These are phyloP conservation scores for Eucalyptus tenuipes DNA, from an alignment of 345 rosid species.

Conservation along the genomic window DNA sequence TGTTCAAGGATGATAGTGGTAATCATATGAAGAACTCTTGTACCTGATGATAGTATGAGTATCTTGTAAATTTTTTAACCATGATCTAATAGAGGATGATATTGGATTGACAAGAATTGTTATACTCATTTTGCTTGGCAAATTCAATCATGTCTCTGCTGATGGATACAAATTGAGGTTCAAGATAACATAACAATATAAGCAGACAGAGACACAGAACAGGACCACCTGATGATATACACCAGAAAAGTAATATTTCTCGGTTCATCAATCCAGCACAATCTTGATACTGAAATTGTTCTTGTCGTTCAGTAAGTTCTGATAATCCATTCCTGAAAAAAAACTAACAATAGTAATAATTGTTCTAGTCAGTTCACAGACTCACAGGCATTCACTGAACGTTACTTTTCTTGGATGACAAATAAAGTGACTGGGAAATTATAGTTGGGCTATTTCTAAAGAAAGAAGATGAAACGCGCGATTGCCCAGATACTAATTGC, in stretches of 20 bases:
- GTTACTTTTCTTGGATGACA: neutral
- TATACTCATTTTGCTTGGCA: neutral
- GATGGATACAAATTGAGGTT: neutral
- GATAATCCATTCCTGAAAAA: neutral
- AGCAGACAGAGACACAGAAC: neutral
- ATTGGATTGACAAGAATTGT: neutral
- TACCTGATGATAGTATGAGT: neutral
- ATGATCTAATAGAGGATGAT: neutral
- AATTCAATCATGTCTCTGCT: neutral
- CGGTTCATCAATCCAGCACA: neutral
- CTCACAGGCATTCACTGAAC: neutral
- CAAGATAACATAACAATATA: neutral
- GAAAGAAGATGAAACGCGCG: no score
- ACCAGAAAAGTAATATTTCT: neutral
- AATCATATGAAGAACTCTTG: neutral
- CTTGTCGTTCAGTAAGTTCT: neutral
- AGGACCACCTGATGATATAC: neutral
- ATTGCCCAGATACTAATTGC: no score
- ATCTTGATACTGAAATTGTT: neutral
- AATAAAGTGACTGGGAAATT: neutral
- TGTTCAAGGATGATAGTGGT: neutral
- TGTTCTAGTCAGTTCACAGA: neutral
- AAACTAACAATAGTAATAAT: neutral
- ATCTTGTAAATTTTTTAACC: neutral
- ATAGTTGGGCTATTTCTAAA: no score